These are phyloP conservation scores for Heritiera fomes DNA, from an alignment of 345 rosid genomes.

Conservation along the genomic window DNA sequence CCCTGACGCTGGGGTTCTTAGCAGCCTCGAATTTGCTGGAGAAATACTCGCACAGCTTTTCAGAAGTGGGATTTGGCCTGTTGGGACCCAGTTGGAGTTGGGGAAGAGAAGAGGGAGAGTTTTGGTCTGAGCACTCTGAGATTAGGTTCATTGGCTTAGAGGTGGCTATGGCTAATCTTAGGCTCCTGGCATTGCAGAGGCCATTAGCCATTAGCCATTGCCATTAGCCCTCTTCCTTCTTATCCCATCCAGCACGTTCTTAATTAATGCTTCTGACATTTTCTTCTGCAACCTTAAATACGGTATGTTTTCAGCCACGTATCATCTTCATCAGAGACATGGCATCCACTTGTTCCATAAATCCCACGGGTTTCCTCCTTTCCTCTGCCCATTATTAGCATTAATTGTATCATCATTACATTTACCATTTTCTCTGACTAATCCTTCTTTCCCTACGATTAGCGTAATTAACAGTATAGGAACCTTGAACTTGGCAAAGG, in stretches of 20 bases:
- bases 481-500: not conserved
- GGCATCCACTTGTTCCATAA: not conserved
- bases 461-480: too few species aligned
- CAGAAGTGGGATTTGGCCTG: slow-evolving; percentile 10
- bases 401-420: too few species aligned
- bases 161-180: slow-evolving; percentile 1
- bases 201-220: not conserved
- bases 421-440: too few species aligned
- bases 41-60: slow-evolving; percentile 24
- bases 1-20: not conserved
- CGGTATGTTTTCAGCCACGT: slow-evolving; percentile 13
- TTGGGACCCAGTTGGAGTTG: not conserved
- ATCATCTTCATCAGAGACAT: not conserved
- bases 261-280: slow-evolving; percentile 25
- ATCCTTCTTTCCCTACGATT: too few species aligned
- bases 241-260: not conserved
- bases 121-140: not conserved
- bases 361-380: too few species aligned
- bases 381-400: too few species aligned
- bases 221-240: not conserved
- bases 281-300: slow-evolving; percentile 11
- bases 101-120: not conserved
- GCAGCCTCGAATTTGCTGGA: slow-evolving; percentile 8
- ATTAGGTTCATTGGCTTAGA: not conserved
- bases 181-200: slow-evolving; percentile 3